Conservation (phyloP, 129 eudicot genomes). For the Arctium lappa region DNA sequence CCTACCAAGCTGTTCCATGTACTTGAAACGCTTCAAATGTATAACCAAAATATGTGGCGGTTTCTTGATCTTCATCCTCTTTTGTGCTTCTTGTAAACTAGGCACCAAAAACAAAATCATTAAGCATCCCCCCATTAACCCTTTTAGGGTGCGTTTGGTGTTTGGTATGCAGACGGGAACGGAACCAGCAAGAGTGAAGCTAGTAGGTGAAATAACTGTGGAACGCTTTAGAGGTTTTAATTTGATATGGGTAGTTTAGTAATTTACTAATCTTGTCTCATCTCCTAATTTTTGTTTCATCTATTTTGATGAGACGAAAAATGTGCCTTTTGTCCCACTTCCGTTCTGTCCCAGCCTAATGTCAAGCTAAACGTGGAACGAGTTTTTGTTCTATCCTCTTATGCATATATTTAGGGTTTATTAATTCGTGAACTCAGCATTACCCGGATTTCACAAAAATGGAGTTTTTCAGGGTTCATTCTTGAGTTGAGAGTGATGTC, state of each 20-base stretch:
- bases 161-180: background rate
- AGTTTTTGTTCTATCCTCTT: too few relatives aligned
- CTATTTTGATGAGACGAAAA: too few relatives aligned
- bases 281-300: too few relatives aligned
- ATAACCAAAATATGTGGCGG: slow-evolving; percentile 72
- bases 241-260: background rate
- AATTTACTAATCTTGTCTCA: background rate
- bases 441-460: background rate
- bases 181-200: too few relatives aligned
- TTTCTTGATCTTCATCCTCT: slow-evolving; percentile 75
- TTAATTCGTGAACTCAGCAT: background rate
- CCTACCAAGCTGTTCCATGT: slow-evolving; percentile 69
- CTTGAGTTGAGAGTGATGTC: background rate
- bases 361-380: too few relatives aligned
- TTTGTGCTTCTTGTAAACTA: slow-evolving; percentile 84
- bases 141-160: background rate
- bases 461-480: background rate
- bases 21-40: slow-evolving; percentile 72
- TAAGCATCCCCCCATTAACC: background rate
- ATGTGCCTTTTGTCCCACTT: too few relatives aligned
- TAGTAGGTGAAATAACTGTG: background rate
- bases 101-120: background rate
- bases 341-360: too few relatives aligned
- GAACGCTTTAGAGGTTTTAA: too few relatives aligned
- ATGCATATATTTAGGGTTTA: too few relatives aligned